Percentiles rank a stretch among this genome's conserved stretches.
phyloP scores from a whole-genome alignment of 371 early-diverging fungal species.

The Mucor piriformis region DNA sequence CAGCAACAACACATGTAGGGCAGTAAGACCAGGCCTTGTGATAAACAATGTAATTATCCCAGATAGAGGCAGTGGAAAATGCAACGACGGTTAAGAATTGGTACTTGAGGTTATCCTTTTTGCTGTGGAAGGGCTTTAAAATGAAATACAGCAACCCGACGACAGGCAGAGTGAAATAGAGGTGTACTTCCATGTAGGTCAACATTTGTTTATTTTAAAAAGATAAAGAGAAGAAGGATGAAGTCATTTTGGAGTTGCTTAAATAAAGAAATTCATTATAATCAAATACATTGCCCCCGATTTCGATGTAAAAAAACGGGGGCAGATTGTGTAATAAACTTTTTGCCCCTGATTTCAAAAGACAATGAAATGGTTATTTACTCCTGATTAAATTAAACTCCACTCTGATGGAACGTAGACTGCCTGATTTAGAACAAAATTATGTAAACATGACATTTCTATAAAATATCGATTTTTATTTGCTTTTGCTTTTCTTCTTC shows the following conservation, averaged over 20 bases:
- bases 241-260: not conserved
- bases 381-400: too few relatives aligned
- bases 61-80: conserved; percentile 57
- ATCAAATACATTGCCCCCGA: not conserved
- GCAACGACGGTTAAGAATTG: conserved; percentile 48
- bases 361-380: too few relatives aligned
- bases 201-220: conserved; percentile 34
- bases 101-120: conserved; percentile 47
- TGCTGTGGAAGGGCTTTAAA: conserved; percentile 44
- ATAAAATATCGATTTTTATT: too few relatives aligned
- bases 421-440: too few relatives aligned
- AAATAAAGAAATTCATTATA: not conserved
- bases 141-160: conserved; percentile 38
- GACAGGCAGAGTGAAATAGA: conserved; percentile 60
- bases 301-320: not conserved
- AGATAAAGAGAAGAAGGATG: not conserved
- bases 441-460: too few relatives aligned
- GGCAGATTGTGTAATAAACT: too few relatives aligned
- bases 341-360: too few relatives aligned
- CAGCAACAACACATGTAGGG: conserved; percentile 50
- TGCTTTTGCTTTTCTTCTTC: not conserved
- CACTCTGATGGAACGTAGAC: too few relatives aligned
- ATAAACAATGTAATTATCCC: conserved; percentile 67
- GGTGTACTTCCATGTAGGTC: conserved; percentile 64
- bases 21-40: conserved; percentile 62